A percentile compares a stretch with the other conserved stretches of the same genome.
phyloP scores from a whole-genome alignment of 2,329 filamentous ascomycete genomes.

The Chrysoporthe austroafricana region DNA sequence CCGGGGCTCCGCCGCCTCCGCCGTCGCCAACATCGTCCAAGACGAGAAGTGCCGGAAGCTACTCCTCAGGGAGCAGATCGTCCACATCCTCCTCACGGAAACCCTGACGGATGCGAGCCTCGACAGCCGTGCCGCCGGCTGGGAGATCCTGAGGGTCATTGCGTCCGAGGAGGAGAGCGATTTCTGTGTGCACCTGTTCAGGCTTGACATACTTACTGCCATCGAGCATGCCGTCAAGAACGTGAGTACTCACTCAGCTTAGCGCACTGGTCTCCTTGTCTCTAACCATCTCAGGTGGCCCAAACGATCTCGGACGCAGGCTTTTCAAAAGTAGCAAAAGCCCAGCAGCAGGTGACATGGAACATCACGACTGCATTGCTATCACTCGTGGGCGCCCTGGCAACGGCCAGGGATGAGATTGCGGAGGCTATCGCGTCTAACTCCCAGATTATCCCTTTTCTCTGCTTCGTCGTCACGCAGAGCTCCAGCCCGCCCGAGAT shows the following conservation, averaged over 20 bases:
- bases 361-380: slow-evolving; percentile 58
- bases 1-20: slow-evolving; percentile 62
- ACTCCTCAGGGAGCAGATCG: slow-evolving; percentile 67
- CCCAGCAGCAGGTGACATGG: slow-evolving; percentile 58
- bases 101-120: slow-evolving; percentile 65
- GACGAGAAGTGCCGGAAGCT: slow-evolving; percentile 66
- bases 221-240: slow-evolving; percentile 39
- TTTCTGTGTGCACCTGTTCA: slow-evolving; percentile 68
- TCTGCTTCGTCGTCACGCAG: slow-evolving; percentile 56
- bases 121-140: slow-evolving; percentile 68
- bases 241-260: slow-evolving; percentile 1
- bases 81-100: slow-evolving; percentile 65
- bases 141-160: slow-evolving; percentile 66
- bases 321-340: slow-evolving; percentile 54
- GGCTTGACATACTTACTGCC: slow-evolving; percentile 64
- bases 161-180: slow-evolving; percentile 67
- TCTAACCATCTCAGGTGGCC: slow-evolving; percentile 27
- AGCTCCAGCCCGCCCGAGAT: slow-evolving; percentile 46
- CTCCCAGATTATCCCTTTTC: slow-evolving; percentile 53
- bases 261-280: not conserved
- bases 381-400: slow-evolving; percentile 56
- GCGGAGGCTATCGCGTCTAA: slow-evolving; percentile 57
- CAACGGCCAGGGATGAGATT: slow-evolving; percentile 65
- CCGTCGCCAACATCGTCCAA: slow-evolving; percentile 65
- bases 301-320: slow-evolving; percentile 40